Base-by-base conservation (phyloP, 2,329 filamentous ascomycete species). In the Penicillium sumatraense region DNA sequence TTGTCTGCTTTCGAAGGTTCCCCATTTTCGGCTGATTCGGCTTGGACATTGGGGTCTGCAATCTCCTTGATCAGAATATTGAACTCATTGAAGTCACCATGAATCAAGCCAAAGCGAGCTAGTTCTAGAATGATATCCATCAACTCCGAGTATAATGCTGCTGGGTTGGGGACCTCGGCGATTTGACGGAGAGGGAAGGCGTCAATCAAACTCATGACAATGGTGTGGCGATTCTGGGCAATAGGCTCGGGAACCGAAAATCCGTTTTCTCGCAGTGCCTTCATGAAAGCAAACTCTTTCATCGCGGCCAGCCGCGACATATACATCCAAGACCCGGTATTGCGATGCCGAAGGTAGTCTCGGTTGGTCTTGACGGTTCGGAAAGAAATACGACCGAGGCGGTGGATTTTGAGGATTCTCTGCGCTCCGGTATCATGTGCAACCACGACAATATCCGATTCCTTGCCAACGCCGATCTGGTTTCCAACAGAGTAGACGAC, bases 51-150 rank as follows among this genome's bases (percentile, higher is more conserved):
- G 0, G 65, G 61, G 24, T 70, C 67, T 29, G 70, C 70, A 45
- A 81, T 85, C 72, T 98, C 93, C 70, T 95, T 91, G 72, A 99
- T 87, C 29, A 99, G 80, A 61, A 99, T 93, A 73, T 99, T 99
- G 82, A 99, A 99, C 75, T 99, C 96, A 79, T 99, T 99, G 80
- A 96, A 99, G 72, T 99, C 95, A 59, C 95, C 95, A 71, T 99
- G 95, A 58, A 99, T 99, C 45, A 99, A 80, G 6, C 95, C 95
- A 64, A 93, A 87, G 58, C 86, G 86, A 5, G 95, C 93, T 36
- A 99, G 81, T 24, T 87, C 85, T 40, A 99, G 80, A 53, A 99
- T 91, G 65, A 97, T 84, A 38, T 86, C 83, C 68, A 99, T 96
- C 29, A 99, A 80, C 57, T 98, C 91, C n/a, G 87, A 88, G 71